Percentiles rank a stretch among this genome's conserved stretches.
These are phyloP conservation scores for Plasmodium falciparum DNA, from an alignment of 169 alveolate species.

Conservation along the genomic window DNA sequence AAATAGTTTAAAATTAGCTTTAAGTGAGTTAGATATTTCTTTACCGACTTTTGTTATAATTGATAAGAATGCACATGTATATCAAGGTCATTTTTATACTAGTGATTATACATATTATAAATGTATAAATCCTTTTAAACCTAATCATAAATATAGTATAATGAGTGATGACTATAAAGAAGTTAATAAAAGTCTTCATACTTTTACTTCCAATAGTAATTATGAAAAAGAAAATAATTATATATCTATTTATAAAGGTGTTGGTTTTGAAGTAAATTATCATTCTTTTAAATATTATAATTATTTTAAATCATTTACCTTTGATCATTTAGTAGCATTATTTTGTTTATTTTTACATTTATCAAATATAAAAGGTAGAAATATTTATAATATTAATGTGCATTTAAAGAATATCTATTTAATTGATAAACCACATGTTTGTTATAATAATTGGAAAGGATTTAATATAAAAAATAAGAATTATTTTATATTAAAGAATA, in stretches of 20 bases:
- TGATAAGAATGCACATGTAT: conserved; percentile 43
- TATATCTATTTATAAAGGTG: conserved; percentile 33
- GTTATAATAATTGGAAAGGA: conserved; percentile 1
- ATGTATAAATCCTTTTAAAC: conserved; percentile 37
- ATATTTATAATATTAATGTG: conserved; percentile 34
- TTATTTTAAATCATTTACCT: conserved; percentile 52
- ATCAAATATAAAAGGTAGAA: conserved; percentile 57
- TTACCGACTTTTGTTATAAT: conserved; percentile 52
- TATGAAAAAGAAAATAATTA: conserved; percentile 15
- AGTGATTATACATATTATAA: conserved; percentile 61
- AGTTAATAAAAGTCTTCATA: neutral
- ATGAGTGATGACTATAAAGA: neutral
- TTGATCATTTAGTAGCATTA: conserved; percentile 59
- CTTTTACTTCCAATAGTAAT: neutral
- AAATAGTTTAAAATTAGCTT: conserved; percentile 41
- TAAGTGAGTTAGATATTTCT: conserved; percentile 46
- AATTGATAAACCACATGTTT: conserved; percentile 35
- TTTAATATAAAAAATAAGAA: conserved; percentile 27
- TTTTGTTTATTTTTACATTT: conserved; percentile 54
- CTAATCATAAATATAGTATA: conserved; percentile 16
- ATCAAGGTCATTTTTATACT: conserved; percentile 60
- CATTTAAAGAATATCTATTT: conserved; percentile 46
- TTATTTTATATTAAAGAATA: conserved; percentile 16
- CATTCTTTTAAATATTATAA: conserved; percentile 63
- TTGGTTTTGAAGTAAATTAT: conserved; percentile 68